phyloP scores from a whole-genome alignment of 805 yeast genomes.

The Teunomyces barrocoloradensis region DNA sequence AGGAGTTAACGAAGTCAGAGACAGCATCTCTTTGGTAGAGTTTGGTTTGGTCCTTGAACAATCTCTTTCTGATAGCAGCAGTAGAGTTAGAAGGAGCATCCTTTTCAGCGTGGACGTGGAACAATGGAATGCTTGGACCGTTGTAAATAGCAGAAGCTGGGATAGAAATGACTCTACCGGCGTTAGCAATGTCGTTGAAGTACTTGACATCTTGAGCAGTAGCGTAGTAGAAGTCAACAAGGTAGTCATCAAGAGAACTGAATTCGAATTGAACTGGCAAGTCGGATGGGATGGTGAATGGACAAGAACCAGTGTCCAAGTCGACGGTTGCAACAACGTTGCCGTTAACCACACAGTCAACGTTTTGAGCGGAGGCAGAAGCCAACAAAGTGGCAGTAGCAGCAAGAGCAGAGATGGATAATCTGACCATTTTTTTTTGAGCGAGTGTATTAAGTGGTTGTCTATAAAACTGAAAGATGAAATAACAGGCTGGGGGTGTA shows the following conservation, averaged over 20 bases:
- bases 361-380: slow-evolving; percentile 30
- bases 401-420: slow-evolving; percentile 16
- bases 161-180: slow-evolving; percentile 31
- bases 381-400: slow-evolving; percentile 20
- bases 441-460: slow-evolving; percentile 5
- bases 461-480: background rate
- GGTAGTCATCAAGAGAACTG: slow-evolving; percentile 28
- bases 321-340: slow-evolving; percentile 33
- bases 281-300: slow-evolving; percentile 31
- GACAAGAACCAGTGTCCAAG: slow-evolving; percentile 39
- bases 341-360: slow-evolving; percentile 38
- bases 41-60: slow-evolving; percentile 17
- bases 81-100: slow-evolving; percentile 38
- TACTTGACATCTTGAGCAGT: slow-evolving; percentile 19
- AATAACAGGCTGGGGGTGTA: background rate
- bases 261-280: slow-evolving; percentile 27
- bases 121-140: slow-evolving; percentile 20
- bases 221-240: slow-evolving; percentile 36
- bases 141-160: slow-evolving; percentile 32
- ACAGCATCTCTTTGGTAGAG: slow-evolving; percentile 30
- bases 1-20: slow-evolving; percentile 20
- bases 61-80: slow-evolving; percentile 40
- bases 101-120: slow-evolving; percentile 27
- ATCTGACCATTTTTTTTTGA: slow-evolving; percentile 12
- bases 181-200: slow-evolving; percentile 33